These are phyloP conservation scores for Arthrobotrys megalospora DNA, from an alignment of 2,329 filamentous ascomycete genomes.

Conservation along the genomic window DNA sequence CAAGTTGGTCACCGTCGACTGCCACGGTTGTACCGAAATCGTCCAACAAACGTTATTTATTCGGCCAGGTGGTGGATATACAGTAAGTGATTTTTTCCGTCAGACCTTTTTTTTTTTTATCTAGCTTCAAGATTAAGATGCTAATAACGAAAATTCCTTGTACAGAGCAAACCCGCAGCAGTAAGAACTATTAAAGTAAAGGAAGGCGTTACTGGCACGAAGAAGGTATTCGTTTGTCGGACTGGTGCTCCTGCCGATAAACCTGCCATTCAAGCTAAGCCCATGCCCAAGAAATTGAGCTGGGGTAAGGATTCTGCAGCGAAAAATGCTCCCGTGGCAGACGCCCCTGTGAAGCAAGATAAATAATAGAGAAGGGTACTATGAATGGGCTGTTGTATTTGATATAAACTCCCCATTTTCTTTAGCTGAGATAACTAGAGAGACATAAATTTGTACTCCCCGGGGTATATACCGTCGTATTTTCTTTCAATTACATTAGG, in stretches of 20 bases:
- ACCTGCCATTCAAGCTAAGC: not conserved
- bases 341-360: too few relatives aligned
- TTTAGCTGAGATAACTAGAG: too few relatives aligned
- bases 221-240: not conserved
- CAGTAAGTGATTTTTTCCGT: not conserved
- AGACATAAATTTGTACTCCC: too few relatives aligned
- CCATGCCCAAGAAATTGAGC: not conserved
- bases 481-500: too few relatives aligned
- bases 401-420: too few relatives aligned
- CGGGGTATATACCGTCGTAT: too few relatives aligned
- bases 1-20: not conserved
- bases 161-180: not conserved
- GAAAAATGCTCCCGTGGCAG: not conserved
- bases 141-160: not conserved
- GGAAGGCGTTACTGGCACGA: not conserved
- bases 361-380: not conserved
- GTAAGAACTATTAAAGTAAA: not conserved
- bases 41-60: not conserved
- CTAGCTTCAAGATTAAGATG: not conserved
- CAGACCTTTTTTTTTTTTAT: not conserved
- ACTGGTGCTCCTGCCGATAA: conserved; percentile 1
- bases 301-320: not conserved
- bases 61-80: not conserved
- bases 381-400: too few relatives aligned
- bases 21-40: conserved; percentile 2